These are phyloP conservation scores for Turnera subulata DNA, from an alignment of 345 rosid species.

Conservation along the genomic window DNA sequence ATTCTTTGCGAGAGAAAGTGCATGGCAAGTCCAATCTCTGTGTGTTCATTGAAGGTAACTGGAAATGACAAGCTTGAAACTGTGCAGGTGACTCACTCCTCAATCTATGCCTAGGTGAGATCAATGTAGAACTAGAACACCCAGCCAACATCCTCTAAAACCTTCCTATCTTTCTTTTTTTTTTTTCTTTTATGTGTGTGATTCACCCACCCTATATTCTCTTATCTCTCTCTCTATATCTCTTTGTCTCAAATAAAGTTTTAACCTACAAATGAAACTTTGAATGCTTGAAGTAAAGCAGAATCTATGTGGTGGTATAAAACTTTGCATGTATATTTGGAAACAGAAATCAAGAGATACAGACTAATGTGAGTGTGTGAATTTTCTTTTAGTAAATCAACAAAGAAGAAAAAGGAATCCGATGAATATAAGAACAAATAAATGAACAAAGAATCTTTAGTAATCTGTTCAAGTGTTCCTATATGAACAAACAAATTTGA, in stretches of 20 bases:
- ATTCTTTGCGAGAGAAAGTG: slow-evolving; percentile 71
- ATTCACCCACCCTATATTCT: slow-evolving; percentile 49
- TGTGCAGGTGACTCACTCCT: slow-evolving; percentile 87
- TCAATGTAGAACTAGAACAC: slow-evolving; percentile 89
- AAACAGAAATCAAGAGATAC: slow-evolving; percentile 37
- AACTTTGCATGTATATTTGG: slow-evolving; percentile 24
- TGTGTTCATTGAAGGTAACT: slow-evolving; percentile 84
- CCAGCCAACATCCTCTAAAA: slow-evolving; percentile 97
- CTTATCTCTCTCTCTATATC: slow-evolving; percentile 29
- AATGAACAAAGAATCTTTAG: slow-evolving; percentile 15
- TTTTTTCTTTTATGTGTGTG: slow-evolving; percentile 5
- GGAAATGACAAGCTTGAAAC: slow-evolving; percentile 77
- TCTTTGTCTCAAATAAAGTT: slow-evolving; percentile 27
- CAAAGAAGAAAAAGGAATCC: slow-evolving; percentile 59
- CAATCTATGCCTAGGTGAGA: slow-evolving; percentile 97
- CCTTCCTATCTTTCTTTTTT: slow-evolving; percentile 30
- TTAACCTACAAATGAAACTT: slow-evolving; percentile 24
- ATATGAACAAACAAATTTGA: slow-evolving; percentile 23
- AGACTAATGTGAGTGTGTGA: slow-evolving; percentile 47
- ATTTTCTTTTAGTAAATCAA: slow-evolving; percentile 24
- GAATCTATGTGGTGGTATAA: slow-evolving; percentile 15
- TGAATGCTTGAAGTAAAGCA: slow-evolving; percentile 17
- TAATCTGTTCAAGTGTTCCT: slow-evolving; percentile 34
- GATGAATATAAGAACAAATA: slow-evolving; percentile 40
- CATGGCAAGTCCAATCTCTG: slow-evolving; percentile 95